Base-by-base conservation (phyloP, 129 eudicot species). In the Heracleum sosnowskyi region DNA sequence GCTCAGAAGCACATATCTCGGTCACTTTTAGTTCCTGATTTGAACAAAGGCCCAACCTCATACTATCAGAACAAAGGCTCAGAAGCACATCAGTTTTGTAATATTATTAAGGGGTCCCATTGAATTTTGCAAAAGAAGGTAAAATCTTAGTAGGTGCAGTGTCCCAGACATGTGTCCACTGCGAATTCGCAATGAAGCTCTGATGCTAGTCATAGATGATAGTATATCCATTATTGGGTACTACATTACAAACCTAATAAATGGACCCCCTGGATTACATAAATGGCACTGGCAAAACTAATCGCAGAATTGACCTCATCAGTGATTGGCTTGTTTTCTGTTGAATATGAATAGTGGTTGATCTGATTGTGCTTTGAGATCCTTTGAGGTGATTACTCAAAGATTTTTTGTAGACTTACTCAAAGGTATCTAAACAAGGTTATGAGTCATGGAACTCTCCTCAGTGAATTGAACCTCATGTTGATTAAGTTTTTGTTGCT, bases 1-100 rank as follows among this genome's bases (percentile, higher is more conserved):
- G 88, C 79, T 49, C 81, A 79, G 45, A 40, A 45, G 80, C 88
- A 78, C 74, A 87, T 93, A 71, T 76, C 91, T 69, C 90, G 98
- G 20, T 93, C 98, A 46, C 89, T 83, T 24, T 93, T 97, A 37
- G 87, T 80, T 22, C 97, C 98, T 2, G 86, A 83, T 42, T 76
- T 88, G 55, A 83, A 83, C 73, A 91, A 90, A 77, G 91, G 81
- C 0, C 76, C 78, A 24, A 80, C 83, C 72, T n/a, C n/a, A n/a
- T n/a, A n/a, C n/a, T n/a, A n/a, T n/a, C n/a, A n/a, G n/a, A n/a
- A n/a, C n/a, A n/a, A n/a, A n/a, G n/a, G n/a, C n/a, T n/a, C n/a
- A n/a, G n/a, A 51, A 20, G 20, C 24, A 8, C 64, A 55, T n/a
- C 29, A 55, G 29, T 55, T 11, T 8, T 53, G 62, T 55, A 24